Base-by-base conservation (phyloP, 257 asterid genomes). In the Henckelia pumila region DNA sequence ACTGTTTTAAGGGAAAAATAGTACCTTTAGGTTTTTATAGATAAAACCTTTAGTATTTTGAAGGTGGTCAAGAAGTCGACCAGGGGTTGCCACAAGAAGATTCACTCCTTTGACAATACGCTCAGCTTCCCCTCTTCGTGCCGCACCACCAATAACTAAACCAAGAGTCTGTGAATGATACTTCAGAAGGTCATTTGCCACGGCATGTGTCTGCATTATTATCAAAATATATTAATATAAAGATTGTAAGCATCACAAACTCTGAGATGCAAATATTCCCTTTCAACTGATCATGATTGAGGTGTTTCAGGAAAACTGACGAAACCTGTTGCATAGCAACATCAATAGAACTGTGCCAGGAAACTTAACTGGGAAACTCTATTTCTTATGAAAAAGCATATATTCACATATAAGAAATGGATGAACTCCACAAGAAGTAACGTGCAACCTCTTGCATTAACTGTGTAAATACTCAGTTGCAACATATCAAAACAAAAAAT, bases 31-130 rank as follows among this genome's bases (percentile, higher is more conserved):
- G 75, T 87, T 94, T 74, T 91, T 91, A 77, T 65, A 93, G 24
- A 88, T 81, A 73, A 93, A 93, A 53, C 95, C 91, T 76, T 88
- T 90, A 44, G 99, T 90, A 65, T 88, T 88, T 33, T 89, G 91
- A 72, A 93, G 96, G 77, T 93, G 99, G 76, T 93, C 99, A 71
- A 93, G 95, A 75, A 93, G 95, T 58, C 97, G 95, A 55, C 99
- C 97, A 69, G 99, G 99, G 40, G 99, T 93, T 11, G 87, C 92
- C 32, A 90, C 89, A 61, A 93, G 71, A 61, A 93, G 75, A 76
- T 93, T 93, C 50, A 75, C 92, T 75, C 97, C 99, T 72, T 87
- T 93, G 64, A 71, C 88, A 71, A 93, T 61, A 16, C 89, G 89
- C 78, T 86, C 96, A 10, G 95, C 96, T 78, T 93, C 97, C 64